These are phyloP conservation scores for Bertia moriformis DNA, from an alignment of 2,329 filamentous ascomycete genomes.

Conservation along the genomic window DNA sequence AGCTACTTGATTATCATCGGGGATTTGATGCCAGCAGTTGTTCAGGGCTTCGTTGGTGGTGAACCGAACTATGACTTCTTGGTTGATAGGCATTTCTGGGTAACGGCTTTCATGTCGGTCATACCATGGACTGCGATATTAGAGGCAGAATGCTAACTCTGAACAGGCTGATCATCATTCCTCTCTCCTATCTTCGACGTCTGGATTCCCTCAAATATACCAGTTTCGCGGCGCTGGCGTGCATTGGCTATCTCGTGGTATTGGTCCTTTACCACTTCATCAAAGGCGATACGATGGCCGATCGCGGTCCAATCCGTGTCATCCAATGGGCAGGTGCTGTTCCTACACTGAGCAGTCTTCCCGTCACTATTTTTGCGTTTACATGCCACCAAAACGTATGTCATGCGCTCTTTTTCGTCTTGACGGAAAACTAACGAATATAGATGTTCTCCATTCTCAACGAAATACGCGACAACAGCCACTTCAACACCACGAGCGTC, in stretches of 20 bases:
- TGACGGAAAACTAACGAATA: constrained; percentile 9
- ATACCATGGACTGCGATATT: constrained; percentile 27
- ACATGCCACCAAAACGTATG: constrained; percentile 93
- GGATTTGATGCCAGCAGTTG: constrained; percentile 91
- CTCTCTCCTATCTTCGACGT: constrained; percentile 76
- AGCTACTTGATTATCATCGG: constrained; percentile 98
- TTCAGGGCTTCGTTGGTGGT: constrained; percentile 57
- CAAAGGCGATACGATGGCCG: constrained; percentile 54
- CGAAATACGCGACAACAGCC: constrained; percentile 76
- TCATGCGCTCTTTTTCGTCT: constrained; percentile 1
- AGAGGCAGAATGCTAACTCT: neutral
- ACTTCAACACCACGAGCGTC: constrained; percentile 61
- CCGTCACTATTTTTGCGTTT: constrained; percentile 97
- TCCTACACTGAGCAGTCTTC: constrained; percentile 69
- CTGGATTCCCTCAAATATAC: constrained; percentile 97
- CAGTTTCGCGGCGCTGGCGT: constrained; percentile 75
- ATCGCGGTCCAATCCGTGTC: constrained; percentile 61
- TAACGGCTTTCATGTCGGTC: constrained; percentile 91
- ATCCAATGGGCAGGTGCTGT: constrained; percentile 69
- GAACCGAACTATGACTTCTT: constrained; percentile 57
- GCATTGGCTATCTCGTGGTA: constrained; percentile 86
- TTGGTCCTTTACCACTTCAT: constrained; percentile 86
- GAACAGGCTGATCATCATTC: constrained; percentile 34
- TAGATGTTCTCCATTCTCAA: constrained; percentile 99
- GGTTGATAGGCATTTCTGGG: constrained; percentile 88